Evolutionary conservation across 1,284 basidiomycete genomes (phyloP).

Genomic region (Gymnopus androsaceus): DNA sequence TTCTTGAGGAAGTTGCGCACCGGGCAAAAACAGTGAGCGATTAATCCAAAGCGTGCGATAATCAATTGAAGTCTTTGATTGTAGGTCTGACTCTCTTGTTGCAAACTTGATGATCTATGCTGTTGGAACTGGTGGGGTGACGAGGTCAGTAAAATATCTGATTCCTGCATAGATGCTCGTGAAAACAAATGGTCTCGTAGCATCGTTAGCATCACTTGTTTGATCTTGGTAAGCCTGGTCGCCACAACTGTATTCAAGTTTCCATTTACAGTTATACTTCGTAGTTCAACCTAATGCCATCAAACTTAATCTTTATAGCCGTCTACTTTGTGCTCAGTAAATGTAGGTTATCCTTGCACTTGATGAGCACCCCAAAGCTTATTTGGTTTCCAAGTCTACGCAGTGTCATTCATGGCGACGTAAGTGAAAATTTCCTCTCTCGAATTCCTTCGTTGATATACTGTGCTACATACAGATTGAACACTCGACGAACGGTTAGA

Average conservation of each 20-base stretch:
- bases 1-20: slow-evolving; percentile 54
- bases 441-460: not conserved
- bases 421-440: slow-evolving; percentile 31
- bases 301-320: slow-evolving; percentile 58
- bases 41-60: not conserved
- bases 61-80: not conserved
- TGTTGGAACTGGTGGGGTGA: slow-evolving; percentile 61
- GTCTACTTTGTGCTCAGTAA: slow-evolving; percentile 67
- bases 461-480: slow-evolving; percentile 38
- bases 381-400: slow-evolving; percentile 51
- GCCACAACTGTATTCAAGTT: not conserved
- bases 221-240: slow-evolving; percentile 50
- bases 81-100: slow-evolving; percentile 64
- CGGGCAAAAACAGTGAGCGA: slow-evolving; percentile 41
- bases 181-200: no score
- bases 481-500: slow-evolving; percentile 48
- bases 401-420: slow-evolving; percentile 69
- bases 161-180: no score
- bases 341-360: slow-evolving; percentile 49
- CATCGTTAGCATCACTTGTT: slow-evolving; percentile 55
- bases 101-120: slow-evolving; percentile 47
- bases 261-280: slow-evolving; percentile 2
- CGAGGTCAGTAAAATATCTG: no score
- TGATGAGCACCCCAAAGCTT: not conserved
- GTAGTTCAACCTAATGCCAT: slow-evolving; percentile 60